A percentile compares a stretch with the other conserved stretches of the same genome.
Evolutionary conservation across 345 rosid species (phyloP).

Genomic region (Eucalyptus brandiana): DNA sequence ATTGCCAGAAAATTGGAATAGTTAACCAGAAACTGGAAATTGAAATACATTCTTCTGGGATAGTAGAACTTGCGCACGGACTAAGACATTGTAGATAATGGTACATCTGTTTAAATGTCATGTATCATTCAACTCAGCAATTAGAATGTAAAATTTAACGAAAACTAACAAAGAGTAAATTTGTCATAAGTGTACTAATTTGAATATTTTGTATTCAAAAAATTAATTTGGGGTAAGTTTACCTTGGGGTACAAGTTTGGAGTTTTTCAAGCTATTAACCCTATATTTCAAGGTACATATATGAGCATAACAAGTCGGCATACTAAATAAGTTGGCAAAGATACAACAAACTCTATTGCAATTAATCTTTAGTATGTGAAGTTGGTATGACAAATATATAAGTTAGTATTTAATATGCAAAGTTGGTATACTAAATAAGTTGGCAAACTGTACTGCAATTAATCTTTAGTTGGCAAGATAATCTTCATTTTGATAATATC

Average conservation of each 20-base stretch:
- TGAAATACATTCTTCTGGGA: background rate
- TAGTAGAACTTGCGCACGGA: background rate
- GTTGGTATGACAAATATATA: background rate
- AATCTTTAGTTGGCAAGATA: background rate
- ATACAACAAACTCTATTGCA: rapidly evolving
- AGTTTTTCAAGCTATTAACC: too few species aligned
- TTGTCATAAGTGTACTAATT: too few species aligned
- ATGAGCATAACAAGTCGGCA: background rate
- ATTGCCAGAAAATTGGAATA: background rate
- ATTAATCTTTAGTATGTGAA: background rate
- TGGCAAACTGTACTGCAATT: background rate
- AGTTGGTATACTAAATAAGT: too few species aligned
- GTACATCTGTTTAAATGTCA: too few species aligned
- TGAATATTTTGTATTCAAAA: rapidly evolving
- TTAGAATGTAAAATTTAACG: rapidly evolving
- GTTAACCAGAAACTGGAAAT: background rate
- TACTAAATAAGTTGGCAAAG: too few species aligned
- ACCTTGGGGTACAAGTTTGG: rapidly evolving
- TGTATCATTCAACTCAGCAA: rapidly evolving
- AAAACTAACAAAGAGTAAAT: rapidly evolving
- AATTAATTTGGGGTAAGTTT: rapidly evolving
- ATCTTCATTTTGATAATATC: background rate
- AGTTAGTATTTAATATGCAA: background rate
- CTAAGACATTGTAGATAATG: background rate
- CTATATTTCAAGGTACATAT: rapidly evolving